These are phyloP conservation scores for Lepidium campestre DNA, from an alignment of 441 rosid species.

Conservation along the genomic window DNA sequence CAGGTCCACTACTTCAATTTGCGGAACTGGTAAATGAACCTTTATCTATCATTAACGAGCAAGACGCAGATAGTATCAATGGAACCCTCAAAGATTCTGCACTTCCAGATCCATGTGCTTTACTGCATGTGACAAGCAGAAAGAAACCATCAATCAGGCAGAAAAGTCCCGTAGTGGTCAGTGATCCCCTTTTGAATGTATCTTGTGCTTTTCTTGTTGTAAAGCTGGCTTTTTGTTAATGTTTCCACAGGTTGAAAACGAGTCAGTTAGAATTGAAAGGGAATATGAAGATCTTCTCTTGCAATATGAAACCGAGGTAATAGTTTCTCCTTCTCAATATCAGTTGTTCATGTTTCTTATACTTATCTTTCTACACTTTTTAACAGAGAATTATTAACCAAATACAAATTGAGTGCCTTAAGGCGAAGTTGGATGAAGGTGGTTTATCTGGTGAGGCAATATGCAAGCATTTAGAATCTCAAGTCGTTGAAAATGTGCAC, in stretches of 20 bases:
- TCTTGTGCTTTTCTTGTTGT: slow-evolving; percentile 17
- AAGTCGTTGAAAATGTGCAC: slow-evolving; percentile 19
- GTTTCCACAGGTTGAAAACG: slow-evolving; percentile 48
- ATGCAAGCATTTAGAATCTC: slow-evolving; percentile 20
- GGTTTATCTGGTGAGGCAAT: slow-evolving; percentile 24
- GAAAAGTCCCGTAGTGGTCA: slow-evolving; percentile 52
- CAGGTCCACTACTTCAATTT: slow-evolving; percentile 71
- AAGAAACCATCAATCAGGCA: slow-evolving; percentile 57
- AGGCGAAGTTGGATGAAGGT: slow-evolving; percentile 46
- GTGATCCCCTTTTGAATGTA: slow-evolving; percentile 29
- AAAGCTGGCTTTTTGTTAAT: slow-evolving; percentile 27
- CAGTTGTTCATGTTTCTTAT: slow-evolving; percentile 8
- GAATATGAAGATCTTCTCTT: slow-evolving; percentile 68
- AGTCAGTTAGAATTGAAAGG: slow-evolving; percentile 38
- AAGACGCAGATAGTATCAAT: slow-evolving; percentile 34
- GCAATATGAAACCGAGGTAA: slow-evolving; percentile 67
- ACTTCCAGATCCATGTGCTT: slow-evolving; percentile 69
- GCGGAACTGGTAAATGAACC: slow-evolving; percentile 49
- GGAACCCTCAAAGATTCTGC: slow-evolving; percentile 34
- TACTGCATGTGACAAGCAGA: slow-evolving; percentile 75
- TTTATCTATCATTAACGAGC: slow-evolving; percentile 29
- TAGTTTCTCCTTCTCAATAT: slow-evolving; percentile 16
- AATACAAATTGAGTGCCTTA: slow-evolving; percentile 63
- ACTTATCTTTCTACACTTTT: slow-evolving; percentile 11
- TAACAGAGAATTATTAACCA: slow-evolving; percentile 54